These are phyloP conservation scores for Fonsecaea pedrosoi DNA, from an alignment of 2,329 filamentous ascomycete genomes.

Conservation along the genomic window DNA sequence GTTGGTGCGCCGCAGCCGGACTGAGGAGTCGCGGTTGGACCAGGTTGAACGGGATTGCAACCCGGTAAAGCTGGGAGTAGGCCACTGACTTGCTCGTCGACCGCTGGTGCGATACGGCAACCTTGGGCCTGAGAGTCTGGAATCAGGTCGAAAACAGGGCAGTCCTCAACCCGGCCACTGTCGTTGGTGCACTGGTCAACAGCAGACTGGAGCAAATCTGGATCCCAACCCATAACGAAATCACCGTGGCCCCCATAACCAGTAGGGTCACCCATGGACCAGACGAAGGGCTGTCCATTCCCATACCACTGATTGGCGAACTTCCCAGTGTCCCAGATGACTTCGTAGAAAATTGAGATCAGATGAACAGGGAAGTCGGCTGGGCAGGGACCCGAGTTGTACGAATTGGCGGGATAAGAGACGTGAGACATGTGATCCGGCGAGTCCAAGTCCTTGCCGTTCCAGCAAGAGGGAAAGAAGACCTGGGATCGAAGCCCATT, in stretches of 20 bases:
- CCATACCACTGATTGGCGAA: conserved; percentile 58
- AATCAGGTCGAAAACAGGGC: conserved; percentile 64
- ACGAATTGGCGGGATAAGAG: conserved; percentile 46
- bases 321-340: conserved; percentile 61
- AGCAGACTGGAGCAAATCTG: conserved; percentile 67
- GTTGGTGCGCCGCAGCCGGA: conserved; percentile 47
- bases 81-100: conserved; percentile 44
- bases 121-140: conserved; percentile 59
- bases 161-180: conserved; percentile 66
- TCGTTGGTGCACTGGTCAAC: conserved; percentile 71
- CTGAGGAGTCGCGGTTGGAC: conserved; percentile 46
- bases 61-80: conserved; percentile 39
- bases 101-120: conserved; percentile 56
- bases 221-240: conserved; percentile 76
- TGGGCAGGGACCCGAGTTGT: conserved; percentile 47
- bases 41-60: conserved; percentile 41
- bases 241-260: conserved; percentile 65
- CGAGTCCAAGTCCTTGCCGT: conserved; percentile 46
- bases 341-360: conserved; percentile 66
- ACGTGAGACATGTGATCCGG: conserved; percentile 46
- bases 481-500: conserved; percentile 52
- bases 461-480: conserved; percentile 50
- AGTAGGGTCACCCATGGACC: conserved; percentile 57
- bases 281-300: conserved; percentile 50
- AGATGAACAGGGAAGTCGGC: conserved; percentile 60